Evolutionary conservation across 192 early-diverging fungal genomes (phyloP).

Genomic region (Haplosporangium gracile): DNA sequence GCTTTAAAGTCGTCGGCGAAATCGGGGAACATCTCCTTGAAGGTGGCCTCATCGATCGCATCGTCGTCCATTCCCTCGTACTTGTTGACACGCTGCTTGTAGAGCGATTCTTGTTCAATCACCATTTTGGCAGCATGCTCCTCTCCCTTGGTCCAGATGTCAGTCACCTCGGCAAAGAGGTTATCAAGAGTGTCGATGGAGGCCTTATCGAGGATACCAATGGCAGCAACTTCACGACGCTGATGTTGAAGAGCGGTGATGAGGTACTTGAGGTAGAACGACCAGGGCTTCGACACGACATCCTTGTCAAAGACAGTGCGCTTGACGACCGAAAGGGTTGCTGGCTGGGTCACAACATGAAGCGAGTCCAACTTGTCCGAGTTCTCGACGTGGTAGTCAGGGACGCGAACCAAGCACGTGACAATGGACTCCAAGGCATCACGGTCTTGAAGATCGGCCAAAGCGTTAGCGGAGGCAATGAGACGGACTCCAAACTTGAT

Average conservation of each 20-base stretch:
- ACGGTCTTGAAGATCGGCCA: conserved; percentile 20
- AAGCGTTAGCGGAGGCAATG: conserved; percentile 48
- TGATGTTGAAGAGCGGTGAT: conserved; percentile 63
- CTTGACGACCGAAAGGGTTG: conserved; percentile 56
- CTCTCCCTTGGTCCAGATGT: conserved; percentile 74
- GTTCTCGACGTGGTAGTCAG: conserved; percentile 54
- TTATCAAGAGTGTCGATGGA: conserved; percentile 62
- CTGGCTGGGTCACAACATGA: conserved; percentile 58
- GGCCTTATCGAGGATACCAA: conserved; percentile 55
- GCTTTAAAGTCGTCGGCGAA: conserved; percentile 87
- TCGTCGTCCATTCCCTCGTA: conserved; percentile 68
- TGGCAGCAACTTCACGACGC: conserved; percentile 48
- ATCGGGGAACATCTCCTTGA: conserved; percentile 86
- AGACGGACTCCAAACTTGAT: conserved; percentile 82
- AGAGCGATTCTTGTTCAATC: conserved; percentile 66
- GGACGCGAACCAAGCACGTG: conserved; percentile 55
- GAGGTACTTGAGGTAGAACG: conserved; percentile 66
- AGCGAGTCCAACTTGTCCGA: conserved; percentile 56
- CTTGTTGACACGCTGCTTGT: conserved; percentile 66
- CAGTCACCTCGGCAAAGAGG: conserved; percentile 69
- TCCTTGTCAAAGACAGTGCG: conserved; percentile 61
- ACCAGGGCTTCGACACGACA: conserved; percentile 56
- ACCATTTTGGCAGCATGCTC: conserved; percentile 64
- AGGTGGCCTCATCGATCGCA: conserved; percentile 78
- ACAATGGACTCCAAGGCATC: conserved; percentile 52